Base-by-base conservation (phyloP, 2,329 filamentous ascomycete species). In the Calonectria pseudoreteaudii region DNA sequence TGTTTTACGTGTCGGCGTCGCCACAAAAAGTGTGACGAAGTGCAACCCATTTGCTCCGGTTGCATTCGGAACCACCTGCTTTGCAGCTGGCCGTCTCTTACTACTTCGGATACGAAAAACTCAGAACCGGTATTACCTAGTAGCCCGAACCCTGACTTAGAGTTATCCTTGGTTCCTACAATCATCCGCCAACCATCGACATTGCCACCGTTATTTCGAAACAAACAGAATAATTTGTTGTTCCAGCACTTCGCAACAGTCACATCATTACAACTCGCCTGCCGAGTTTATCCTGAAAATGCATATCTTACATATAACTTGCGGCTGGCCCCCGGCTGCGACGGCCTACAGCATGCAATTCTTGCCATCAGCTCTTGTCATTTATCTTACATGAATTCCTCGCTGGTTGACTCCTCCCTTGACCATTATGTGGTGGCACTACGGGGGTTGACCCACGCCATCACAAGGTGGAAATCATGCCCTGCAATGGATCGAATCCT, bases 11-110 rank as follows among this genome's bases (percentile, higher is more conserved):
- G 70, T 36, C 64, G 70, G 13, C 53, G 53, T 26, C 70, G 70
- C 16, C 70, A 72, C 44, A 72, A 72, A 49, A 72, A 72, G 34
- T 72, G 70, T 28, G 70, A 72, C n/a, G 70, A 72, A 38, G 44
- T 68, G 9, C 70, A 44, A 20, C 64, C 70, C 8, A 34, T 53
- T 20, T 72, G 70, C 64, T 38, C 70, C 53, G 70, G 70, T 34
- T 72, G 70, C 14, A 28, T 72, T 44, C 64, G 65, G 34, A 72
- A 72, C 38, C 70, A 72, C 9, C 65, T 72, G 23, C 34, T 72
- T 6, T 72, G 65, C n/a, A 34, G 62, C 64, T 72, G 65, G 70
- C 70, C 70, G 5, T 28, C 64, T 16, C 14, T 56, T 8, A 28
- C 11, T 18, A 7, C 26, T 10, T 49, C 36, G 7, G 36, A 28